Evolutionary conservation across 1,139 yeast species (phyloP), one percentile per base, ranked within the genome.

Genomic region (Pichia sp.): DNA sequence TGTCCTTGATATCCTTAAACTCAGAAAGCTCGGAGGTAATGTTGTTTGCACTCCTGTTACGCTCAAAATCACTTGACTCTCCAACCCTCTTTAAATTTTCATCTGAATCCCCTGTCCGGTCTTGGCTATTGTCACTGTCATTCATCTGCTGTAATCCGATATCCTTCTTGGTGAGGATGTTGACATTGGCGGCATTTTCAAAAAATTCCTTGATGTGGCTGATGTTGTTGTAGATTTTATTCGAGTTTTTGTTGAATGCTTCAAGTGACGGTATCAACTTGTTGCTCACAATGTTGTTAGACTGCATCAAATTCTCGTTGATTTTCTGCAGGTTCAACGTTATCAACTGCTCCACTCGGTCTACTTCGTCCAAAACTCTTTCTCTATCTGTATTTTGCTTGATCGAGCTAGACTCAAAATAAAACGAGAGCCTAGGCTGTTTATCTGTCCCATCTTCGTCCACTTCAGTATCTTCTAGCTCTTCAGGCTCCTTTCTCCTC

Each of bases 281-380:
- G 57, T 84, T 85, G 49, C 80, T 80, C 34, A 87, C 80, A 10
- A 84, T 76, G 42, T 83, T 76, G 64, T 85, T 87, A 15, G 90
- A 81, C 47, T 77, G 74, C 3, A 85, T 78, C 54, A 87, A 76
- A 63, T 86, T 84, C 56, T 82, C 78, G 70, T 90, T 96, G 34
- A 90, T 87, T 57, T 84, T 86, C 67, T 89, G 97, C 51, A 90
- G 71, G 1, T 85, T 82, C 52, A 87, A 72, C 0, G 96, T 89
- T 46, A 90, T 87, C 63, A 84, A 87, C 67, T 88, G 96, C 64
- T 90, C 96, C 45, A 90, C 71, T 61, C 81, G 75, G 64, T 89
- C 95, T 54, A 87, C 72, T 62, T 85, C 89, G 47, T 66, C 65
- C 34, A 66, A 54, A 31, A 61, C 52, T 40, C 54, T 53, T 23